phyloP scores from a whole-genome alignment of 305 asterid genomes.

The Plantago lanceolata region DNA sequence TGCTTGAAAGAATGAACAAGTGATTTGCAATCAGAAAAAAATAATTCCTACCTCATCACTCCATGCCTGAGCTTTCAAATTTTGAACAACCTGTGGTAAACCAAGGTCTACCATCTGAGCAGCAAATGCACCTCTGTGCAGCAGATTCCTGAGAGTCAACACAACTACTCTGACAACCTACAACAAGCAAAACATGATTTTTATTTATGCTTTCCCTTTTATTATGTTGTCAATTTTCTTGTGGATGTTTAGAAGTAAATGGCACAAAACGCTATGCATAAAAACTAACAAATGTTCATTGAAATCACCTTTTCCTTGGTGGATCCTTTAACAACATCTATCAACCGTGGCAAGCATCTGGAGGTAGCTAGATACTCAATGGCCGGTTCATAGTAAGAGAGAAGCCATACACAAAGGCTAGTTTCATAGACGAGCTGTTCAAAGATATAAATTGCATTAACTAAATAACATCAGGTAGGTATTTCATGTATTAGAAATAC shows the following conservation, averaged over 20 bases:
- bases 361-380: conserved; percentile 75
- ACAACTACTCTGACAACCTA: conserved; percentile 87
- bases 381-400: conserved; percentile 88
- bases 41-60: conserved; percentile 70
- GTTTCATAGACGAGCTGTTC: conserved; percentile 89
- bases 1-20: neutral
- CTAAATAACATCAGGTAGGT: neutral
- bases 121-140: conserved; percentile 69
- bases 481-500: conserved; percentile 3
- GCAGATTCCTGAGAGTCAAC: conserved; percentile 78
- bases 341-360: conserved; percentile 56
- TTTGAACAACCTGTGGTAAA: conserved; percentile 76
- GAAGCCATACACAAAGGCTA: conserved; percentile 87
- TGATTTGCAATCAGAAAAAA: conserved; percentile 5
- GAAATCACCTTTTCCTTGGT: conserved; percentile 79
- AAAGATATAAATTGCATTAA: conserved; percentile 4
- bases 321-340: conserved; percentile 79
- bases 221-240: conserved; percentile 4
- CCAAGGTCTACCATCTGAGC: conserved; percentile 83
- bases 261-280: neutral
- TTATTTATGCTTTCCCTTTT: conserved; percentile 6
- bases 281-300: conserved; percentile 12
- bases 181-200: conserved; percentile 24
- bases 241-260: conserved; percentile 19
- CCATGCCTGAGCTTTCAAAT: conserved; percentile 91